Percentiles rank a stretch among this genome's conserved stretches.
phyloP scores from a whole-genome alignment of 495 filamentous ascomycete species.

The Aspergillus mulundensis region DNA sequence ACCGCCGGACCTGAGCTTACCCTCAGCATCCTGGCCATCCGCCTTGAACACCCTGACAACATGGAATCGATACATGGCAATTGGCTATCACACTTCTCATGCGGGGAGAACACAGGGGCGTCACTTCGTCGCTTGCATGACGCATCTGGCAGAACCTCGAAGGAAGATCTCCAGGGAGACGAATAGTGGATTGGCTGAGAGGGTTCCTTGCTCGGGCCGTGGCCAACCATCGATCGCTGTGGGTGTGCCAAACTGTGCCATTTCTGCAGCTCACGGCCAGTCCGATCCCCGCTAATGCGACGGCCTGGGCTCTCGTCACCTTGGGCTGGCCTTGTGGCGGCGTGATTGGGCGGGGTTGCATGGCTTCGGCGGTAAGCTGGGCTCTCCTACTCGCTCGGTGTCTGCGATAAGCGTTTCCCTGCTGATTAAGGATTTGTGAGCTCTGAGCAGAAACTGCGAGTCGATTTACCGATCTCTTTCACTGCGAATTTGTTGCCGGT shows the following conservation, averaged over 20 bases:
- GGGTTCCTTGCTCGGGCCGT: constrained; percentile 9
- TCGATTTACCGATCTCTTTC: neutral
- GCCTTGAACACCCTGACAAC: neutral
- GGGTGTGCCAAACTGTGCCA: constrained; percentile 10
- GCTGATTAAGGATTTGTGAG: neutral
- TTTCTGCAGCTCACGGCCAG: neutral
- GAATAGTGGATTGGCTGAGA: constrained; percentile 8
- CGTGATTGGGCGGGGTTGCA: constrained; percentile 10
- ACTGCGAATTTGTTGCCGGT: neutral
- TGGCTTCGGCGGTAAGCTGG: constrained; percentile 14
- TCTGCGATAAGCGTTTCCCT: constrained; percentile 1
- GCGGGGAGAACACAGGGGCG: constrained; percentile 5
- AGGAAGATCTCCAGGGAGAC: constrained; percentile 3
- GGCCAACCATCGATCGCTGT: constrained; percentile 4
- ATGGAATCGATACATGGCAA: neutral
- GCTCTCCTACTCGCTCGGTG: constrained; percentile 9
- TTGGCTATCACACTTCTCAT: constrained; percentile 14
- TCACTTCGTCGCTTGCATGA: neutral
- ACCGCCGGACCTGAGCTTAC: constrained; percentile 8
- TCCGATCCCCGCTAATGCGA: constrained; percentile 14
- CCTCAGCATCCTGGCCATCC: constrained; percentile 6
- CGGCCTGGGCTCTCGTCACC: constrained; percentile 13
- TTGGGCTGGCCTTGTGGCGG: neutral
- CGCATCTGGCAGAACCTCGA: neutral
- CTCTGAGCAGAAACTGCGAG: neutral